These are phyloP conservation scores for Xylariomycetidae sp. DNA, from an alignment of 2,329 filamentous ascomycete species.

Conservation along the genomic window DNA sequence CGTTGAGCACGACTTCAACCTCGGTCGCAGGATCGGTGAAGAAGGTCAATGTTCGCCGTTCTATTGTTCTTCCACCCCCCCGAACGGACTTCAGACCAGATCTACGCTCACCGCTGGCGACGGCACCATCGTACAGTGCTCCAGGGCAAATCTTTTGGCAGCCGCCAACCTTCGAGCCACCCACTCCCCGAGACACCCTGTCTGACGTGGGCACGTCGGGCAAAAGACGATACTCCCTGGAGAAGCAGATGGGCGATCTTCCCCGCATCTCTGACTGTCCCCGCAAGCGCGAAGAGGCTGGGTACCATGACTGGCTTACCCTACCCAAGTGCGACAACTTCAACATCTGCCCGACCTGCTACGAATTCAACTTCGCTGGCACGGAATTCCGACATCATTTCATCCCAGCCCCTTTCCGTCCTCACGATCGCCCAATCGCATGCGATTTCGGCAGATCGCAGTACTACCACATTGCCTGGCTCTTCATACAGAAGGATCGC, in stretches of 20 bases:
- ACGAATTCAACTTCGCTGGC: conserved; percentile 59
- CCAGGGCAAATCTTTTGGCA: conserved; percentile 36
- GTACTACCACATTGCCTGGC: conserved; percentile 82
- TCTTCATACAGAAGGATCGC: conserved; percentile 67
- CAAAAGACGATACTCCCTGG: conserved; percentile 45
- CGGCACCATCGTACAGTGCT: conserved; percentile 13
- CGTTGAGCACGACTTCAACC: conserved; percentile 1
- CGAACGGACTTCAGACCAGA: conserved; percentile 10
- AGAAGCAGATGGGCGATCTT: conserved; percentile 36
- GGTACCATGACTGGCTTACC: conserved; percentile 74
- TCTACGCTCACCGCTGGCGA: conserved; percentile 15
- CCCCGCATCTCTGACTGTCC: conserved; percentile 62
- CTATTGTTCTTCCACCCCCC: conserved; percentile 10
- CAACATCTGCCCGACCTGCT: conserved; percentile 79
- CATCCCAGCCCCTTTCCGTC: conserved; percentile 51
- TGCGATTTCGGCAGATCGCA: conserved; percentile 74
- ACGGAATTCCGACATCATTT: conserved; percentile 66
- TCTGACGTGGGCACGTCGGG: not conserved
- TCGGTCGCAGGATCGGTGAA: conserved; percentile 7
- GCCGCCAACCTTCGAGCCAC: conserved; percentile 38
- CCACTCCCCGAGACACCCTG: not conserved
- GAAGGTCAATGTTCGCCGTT: conserved; percentile 7
- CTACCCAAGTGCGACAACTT: conserved; percentile 65
- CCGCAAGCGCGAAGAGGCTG: conserved; percentile 53
- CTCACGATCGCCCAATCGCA: conserved; percentile 50